Evolutionary conservation across 2,329 filamentous ascomycete species (phyloP), one percentile per base, ranked within the genome.

Genomic region (Xylaria digitata): DNA sequence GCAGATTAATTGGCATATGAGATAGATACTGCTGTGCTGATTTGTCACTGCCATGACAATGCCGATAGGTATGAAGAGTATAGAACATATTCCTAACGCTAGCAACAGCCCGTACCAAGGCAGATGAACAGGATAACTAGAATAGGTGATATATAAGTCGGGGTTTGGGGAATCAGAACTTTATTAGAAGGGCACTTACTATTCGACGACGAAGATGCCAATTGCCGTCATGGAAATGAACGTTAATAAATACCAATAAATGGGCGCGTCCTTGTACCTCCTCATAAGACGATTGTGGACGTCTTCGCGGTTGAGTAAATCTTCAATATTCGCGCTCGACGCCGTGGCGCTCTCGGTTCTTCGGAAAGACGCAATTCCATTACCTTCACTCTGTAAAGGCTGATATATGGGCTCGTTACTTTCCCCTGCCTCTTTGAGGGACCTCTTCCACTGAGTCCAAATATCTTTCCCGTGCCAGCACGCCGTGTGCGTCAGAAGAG

Each of bases 31-130:
- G 78, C 89, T 93, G 78, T 96, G 92, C 76, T 95, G 92, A 77
- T 96, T 96, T 9, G 93, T 96, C 71, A 96, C 93, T 17, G 93
- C 93, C 92, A 96, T 96, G 74, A 97, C 92, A 76, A 96, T 96
- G 67, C 93, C 93, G 70, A 96, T 95, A 11, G 93, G 93, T 66
- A 97, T 93, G 81, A 96, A 96, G 67, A 96, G 90, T 61, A 95
- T 79, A 21, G 90, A 89, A 67, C 92, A 93, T 61, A 96, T 93
- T 30, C 84, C 87, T 1, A 97, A 84, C 1, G 93, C 92, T 6
- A 97, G 85, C 17, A 96, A 82, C 2, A 97, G 83, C 3, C 93
- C 93, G 74, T 96, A 96, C 91, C 93, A 96, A 0, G 93, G 93
- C 0, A 96, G 83, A 75, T 94, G 90, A 52, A 96, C 86, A 0